Percentiles rank a stretch among this genome's conserved stretches.
phyloP scores from a whole-genome alignment of 1,139 yeast genomes.

The Pneumocystis sp. region DNA sequence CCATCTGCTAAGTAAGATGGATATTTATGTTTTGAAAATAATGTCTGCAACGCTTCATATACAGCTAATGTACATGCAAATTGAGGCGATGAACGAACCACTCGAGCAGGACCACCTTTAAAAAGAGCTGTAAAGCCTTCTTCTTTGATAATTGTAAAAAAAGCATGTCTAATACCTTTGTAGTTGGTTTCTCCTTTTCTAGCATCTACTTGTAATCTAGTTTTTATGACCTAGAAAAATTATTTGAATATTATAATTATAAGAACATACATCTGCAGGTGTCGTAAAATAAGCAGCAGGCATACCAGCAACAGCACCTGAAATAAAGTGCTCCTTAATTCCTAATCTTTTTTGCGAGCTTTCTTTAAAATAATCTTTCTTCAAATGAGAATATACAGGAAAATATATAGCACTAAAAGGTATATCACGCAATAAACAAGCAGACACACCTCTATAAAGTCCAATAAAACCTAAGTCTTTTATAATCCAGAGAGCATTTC shows the following conservation, averaged over 20 bases:
- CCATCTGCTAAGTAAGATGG: slow-evolving; percentile 29
- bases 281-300: slow-evolving; percentile 86
- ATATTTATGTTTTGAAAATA: slow-evolving; percentile 31
- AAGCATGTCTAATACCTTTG: slow-evolving; percentile 64
- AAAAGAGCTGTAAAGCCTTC: slow-evolving; percentile 75
- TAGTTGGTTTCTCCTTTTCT: slow-evolving; percentile 65
- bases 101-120: slow-evolving; percentile 94
- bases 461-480: slow-evolving; percentile 71
- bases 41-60: slow-evolving; percentile 64
- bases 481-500: slow-evolving; percentile 59
- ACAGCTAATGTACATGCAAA: slow-evolving; percentile 96
- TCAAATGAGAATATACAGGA: slow-evolving; percentile 91
- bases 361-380: slow-evolving; percentile 64
- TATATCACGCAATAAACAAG: slow-evolving; percentile 87
- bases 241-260: slow-evolving; percentile 27
- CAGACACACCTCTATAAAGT: slow-evolving; percentile 78
- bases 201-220: slow-evolving; percentile 80
- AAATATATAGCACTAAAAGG: slow-evolving; percentile 95
- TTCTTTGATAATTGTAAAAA: slow-evolving; percentile 53
- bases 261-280: slow-evolving; percentile 11
- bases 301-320: slow-evolving; percentile 96
- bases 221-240: slow-evolving; percentile 92
- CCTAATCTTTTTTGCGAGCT: slow-evolving; percentile 57
- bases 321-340: slow-evolving; percentile 66
- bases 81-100: slow-evolving; percentile 90